These are phyloP conservation scores for Dipteronia sinensis DNA, from an alignment of 345 rosid genomes.

Conservation along the genomic window DNA sequence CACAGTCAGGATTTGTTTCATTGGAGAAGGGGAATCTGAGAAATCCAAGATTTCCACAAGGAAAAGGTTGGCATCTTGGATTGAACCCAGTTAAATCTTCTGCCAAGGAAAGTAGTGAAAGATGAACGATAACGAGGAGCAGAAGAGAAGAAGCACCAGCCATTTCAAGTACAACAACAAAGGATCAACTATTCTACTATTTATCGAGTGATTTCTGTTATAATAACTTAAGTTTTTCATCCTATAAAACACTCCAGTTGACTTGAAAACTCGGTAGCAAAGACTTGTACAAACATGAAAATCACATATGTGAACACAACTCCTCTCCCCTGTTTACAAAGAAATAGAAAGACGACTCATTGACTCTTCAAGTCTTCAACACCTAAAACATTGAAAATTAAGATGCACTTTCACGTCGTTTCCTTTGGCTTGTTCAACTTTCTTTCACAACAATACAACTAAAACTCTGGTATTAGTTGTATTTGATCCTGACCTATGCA, in stretches of 20 bases:
- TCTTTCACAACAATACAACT: too few species aligned
- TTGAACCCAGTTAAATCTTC: background rate
- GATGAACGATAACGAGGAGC: conserved; percentile 9
- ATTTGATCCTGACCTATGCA: too few species aligned
- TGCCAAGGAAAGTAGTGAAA: background rate
- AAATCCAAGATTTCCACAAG: conserved; percentile 30
- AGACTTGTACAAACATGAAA: background rate
- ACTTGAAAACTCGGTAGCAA: conserved; percentile 1
- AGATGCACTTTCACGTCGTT: too few species aligned
- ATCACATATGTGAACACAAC: background rate
- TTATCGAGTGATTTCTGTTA: background rate
- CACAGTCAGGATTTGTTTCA: conserved; percentile 19
- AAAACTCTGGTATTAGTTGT: background rate
- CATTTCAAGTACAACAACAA: background rate
- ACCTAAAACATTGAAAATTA: too few species aligned
- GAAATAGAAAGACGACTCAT: too few species aligned
- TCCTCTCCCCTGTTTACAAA: too few species aligned
- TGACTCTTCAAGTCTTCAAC: too few species aligned
- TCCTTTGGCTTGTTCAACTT: too few species aligned
- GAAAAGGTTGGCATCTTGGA: conserved; percentile 5
- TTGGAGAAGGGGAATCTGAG: conserved; percentile 27
- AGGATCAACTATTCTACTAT: background rate
- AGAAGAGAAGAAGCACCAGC: background rate
- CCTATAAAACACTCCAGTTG: background rate
- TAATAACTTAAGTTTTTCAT: background rate